Percentiles rank a stretch among this genome's conserved stretches.
Evolutionary conservation across 257 asterid species (phyloP).

Genomic region (Voacanga thouarsii): DNA sequence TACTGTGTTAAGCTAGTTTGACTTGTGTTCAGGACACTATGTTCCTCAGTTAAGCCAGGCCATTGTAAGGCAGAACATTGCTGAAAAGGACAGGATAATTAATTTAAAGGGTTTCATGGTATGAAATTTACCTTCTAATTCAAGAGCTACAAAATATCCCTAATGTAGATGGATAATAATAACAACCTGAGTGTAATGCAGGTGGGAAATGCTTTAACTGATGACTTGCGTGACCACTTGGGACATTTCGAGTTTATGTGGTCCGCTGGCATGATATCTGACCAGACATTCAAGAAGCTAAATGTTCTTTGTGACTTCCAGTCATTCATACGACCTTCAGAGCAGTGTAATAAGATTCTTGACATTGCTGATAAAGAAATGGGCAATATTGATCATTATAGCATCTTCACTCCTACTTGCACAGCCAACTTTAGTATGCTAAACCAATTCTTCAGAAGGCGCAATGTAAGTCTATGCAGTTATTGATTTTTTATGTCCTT

Average conservation of each 20-base stretch:
- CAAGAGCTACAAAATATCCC: background rate
- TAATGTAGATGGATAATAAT: background rate
- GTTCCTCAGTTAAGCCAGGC: constrained; percentile 96
- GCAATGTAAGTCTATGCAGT: constrained; percentile 38
- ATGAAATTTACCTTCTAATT: constrained; percentile 13
- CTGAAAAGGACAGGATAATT: constrained; percentile 44
- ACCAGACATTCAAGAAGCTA: constrained; percentile 79
- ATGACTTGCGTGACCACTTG: constrained; percentile 76
- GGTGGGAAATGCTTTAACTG: constrained; percentile 95
- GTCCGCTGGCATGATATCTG: constrained; percentile 91
- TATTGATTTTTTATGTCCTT: background rate
- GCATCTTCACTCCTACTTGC: constrained; percentile 93
- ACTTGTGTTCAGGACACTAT: constrained; percentile 64
- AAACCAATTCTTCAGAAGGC: constrained; percentile 42
- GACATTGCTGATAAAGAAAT: constrained; percentile 61
- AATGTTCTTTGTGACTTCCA: constrained; percentile 50
- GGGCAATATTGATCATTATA: constrained; percentile 80
- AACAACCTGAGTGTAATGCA: constrained; percentile 25
- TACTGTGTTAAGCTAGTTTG: background rate
- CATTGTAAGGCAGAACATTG: constrained; percentile 61
- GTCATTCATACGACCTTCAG: constrained; percentile 51
- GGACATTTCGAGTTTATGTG: constrained; percentile 86
- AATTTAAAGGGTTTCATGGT: constrained; percentile 95
- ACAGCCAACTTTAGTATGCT: constrained; percentile 44
- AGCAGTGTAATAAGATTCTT: constrained; percentile 47